phyloP scores from a whole-genome alignment of 371 early-diverging fungal genomes.

The Batkoa obscura region DNA sequence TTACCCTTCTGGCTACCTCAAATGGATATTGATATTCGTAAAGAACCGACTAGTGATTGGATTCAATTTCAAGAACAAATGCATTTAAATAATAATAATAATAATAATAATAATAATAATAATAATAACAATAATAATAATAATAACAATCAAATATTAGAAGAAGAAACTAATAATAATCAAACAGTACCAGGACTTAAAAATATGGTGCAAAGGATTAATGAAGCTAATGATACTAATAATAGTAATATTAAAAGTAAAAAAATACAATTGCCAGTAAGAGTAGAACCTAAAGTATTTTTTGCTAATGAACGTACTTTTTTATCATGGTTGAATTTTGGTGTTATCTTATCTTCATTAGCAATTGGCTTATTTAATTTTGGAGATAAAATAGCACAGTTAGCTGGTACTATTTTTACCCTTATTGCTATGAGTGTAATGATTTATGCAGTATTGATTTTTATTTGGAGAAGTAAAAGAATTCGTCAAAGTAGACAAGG shows the following conservation, averaged over 20 bases:
- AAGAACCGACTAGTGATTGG: conserved; percentile 25
- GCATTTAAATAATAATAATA: background rate
- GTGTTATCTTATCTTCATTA: conserved; percentile 50
- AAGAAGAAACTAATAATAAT: background rate
- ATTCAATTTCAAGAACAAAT: conserved; percentile 5
- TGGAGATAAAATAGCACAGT: conserved; percentile 52
- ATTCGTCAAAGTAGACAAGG: conserved; percentile 51
- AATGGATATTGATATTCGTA: conserved; percentile 84
- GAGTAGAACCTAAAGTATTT: conserved; percentile 98
- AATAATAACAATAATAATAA: no score
- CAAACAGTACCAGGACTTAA: background rate
- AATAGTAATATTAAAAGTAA: background rate
- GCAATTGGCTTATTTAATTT: conserved; percentile 69
- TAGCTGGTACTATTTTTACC: conserved; percentile 64
- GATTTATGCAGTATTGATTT: conserved; percentile 80
- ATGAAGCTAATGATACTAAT: background rate
- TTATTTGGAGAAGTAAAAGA: conserved; percentile 79
- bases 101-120: background rate
- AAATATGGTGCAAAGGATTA: conserved; percentile 1
- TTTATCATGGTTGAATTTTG: conserved; percentile 73
- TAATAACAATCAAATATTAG: no score
- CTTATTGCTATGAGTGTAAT: conserved; percentile 58
- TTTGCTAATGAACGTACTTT: conserved; percentile 99
- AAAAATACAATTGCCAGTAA: conserved; percentile 55
- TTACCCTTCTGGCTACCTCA: conserved; percentile 97